Conservation (phyloP, 768 basidiomycete genomes). For the Fibroporia radiculosa region DNA sequence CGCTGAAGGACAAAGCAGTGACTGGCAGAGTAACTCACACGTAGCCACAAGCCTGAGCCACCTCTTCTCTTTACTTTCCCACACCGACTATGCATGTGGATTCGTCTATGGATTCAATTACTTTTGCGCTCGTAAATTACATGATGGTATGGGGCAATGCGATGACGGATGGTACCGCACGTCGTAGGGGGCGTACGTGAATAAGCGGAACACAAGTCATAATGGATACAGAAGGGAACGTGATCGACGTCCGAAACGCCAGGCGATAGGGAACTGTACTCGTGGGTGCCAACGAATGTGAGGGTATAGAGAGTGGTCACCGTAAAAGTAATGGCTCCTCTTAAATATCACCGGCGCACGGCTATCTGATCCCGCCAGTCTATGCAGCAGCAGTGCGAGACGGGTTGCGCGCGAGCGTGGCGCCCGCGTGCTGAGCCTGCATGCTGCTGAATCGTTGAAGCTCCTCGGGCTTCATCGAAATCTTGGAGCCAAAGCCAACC, state of each 20-base stretch:
- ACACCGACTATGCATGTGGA: too few relatives aligned
- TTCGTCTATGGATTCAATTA: too few relatives aligned
- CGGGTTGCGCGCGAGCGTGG: slow-evolving; percentile 71
- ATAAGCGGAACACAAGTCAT: background rate
- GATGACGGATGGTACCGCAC: slow-evolving; percentile 2
- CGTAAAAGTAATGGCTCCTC: slow-evolving; percentile 13
- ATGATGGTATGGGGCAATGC: background rate
- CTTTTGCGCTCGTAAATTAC: background rate
- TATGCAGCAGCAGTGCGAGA: slow-evolving; percentile 40
- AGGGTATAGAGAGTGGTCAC: slow-evolving; percentile 3
- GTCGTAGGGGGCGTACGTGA: slow-evolving; percentile 1
- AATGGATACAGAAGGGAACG: background rate
- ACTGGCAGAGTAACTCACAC: too few relatives aligned
- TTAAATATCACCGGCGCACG: slow-evolving; percentile 4
- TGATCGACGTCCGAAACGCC: background rate
- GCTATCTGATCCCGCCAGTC: slow-evolving; percentile 11
- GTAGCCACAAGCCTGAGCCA: too few relatives aligned
- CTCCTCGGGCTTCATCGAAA: slow-evolving; percentile 79
- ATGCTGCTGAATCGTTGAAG: slow-evolving; percentile 81
- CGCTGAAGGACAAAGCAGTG: too few relatives aligned
- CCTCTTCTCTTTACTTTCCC: too few relatives aligned
- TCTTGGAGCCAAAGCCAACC: slow-evolving; percentile 80
- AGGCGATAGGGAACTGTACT: background rate
- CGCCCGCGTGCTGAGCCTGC: slow-evolving; percentile 74
- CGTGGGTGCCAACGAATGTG: background rate